phyloP scores from a whole-genome alignment of 495 filamentous ascomycete species.

The Cairneyella variabilis region DNA sequence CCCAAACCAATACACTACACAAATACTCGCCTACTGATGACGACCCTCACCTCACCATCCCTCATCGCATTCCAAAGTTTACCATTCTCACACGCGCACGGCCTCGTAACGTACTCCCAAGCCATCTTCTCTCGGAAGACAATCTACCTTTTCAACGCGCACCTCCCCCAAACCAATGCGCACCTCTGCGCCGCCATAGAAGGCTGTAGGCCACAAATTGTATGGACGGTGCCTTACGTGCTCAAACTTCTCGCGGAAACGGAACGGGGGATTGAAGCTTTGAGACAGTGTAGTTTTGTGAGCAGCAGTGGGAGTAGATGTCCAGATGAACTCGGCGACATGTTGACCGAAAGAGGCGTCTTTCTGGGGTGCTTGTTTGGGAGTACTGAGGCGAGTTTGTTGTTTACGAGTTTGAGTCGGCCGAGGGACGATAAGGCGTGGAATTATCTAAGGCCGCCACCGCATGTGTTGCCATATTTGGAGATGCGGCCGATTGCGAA shows the following conservation, averaged over 20 bases:
- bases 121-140: slow-evolving; percentile 36
- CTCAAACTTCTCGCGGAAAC: slow-evolving; percentile 45
- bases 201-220: slow-evolving; percentile 25
- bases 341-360: slow-evolving; percentile 49
- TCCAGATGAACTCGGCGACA: slow-evolving; percentile 47
- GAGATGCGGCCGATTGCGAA: slow-evolving; percentile 45
- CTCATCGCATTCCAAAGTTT: slow-evolving; percentile 45
- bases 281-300: slow-evolving; percentile 42
- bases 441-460: slow-evolving; percentile 36
- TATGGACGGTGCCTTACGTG: slow-evolving; percentile 45
- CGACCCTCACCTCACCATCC: slow-evolving; percentile 20
- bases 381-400: slow-evolving; percentile 53
- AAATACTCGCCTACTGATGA: slow-evolving; percentile 32
- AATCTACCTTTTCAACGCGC: slow-evolving; percentile 42
- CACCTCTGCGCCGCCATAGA: slow-evolving; percentile 14
- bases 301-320: slow-evolving; percentile 45
- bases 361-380: slow-evolving; percentile 44
- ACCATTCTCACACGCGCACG: slow-evolving; percentile 38
- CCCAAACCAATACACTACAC: slow-evolving; percentile 17
- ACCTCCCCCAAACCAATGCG: slow-evolving; percentile 36
- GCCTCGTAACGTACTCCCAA: slow-evolving; percentile 44
- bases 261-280: slow-evolving; percentile 39
- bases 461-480: slow-evolving; percentile 21
- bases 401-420: slow-evolving; percentile 54
- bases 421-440: slow-evolving; percentile 37